Evolutionary conservation across 73 alveolate genomes (phyloP).

Genomic region (Paramecium sonneborni): DNA sequence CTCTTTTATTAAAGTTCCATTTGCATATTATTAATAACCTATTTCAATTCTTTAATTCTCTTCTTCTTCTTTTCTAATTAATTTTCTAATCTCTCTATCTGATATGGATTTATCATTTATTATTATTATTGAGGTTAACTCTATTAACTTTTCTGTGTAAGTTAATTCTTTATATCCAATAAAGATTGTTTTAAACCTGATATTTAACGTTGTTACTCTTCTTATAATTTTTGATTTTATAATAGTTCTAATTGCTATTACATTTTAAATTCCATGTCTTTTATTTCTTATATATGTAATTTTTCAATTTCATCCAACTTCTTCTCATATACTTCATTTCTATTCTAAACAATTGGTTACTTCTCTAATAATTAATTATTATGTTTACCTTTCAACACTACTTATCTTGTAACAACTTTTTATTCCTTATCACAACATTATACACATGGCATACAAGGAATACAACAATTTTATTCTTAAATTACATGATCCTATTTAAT

Average conservation of each 20-base stretch:
- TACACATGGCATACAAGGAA: not conserved
- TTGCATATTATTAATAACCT: not conserved
- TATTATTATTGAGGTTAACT: not conserved
- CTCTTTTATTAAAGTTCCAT: not conserved
- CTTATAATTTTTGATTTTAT: not conserved
- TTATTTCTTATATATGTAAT: constrained; percentile 8
- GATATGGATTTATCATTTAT: not conserved
- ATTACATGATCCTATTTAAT: not conserved
- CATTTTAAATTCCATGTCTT: not conserved
- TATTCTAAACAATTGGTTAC: not conserved
- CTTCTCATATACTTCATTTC: not conserved
- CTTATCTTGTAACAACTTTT: constrained; percentile 42
- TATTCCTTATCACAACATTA: constrained; percentile 4
- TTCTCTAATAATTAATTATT: not conserved
- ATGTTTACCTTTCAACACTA: not conserved
- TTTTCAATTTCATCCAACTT: constrained; percentile 41
- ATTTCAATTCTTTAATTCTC: not conserved
- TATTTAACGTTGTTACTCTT: not conserved
- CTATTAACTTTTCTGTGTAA: not conserved
- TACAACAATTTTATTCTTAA: not conserved
- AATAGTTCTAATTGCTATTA: not conserved
- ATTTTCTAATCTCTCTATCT: constrained; percentile 3
- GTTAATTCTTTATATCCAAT: not conserved
- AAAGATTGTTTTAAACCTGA: not conserved
- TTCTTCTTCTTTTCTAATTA: not conserved